Conservation (phyloP, 495 filamentous ascomycete species). For the Daldinia caldariorum region DNA sequence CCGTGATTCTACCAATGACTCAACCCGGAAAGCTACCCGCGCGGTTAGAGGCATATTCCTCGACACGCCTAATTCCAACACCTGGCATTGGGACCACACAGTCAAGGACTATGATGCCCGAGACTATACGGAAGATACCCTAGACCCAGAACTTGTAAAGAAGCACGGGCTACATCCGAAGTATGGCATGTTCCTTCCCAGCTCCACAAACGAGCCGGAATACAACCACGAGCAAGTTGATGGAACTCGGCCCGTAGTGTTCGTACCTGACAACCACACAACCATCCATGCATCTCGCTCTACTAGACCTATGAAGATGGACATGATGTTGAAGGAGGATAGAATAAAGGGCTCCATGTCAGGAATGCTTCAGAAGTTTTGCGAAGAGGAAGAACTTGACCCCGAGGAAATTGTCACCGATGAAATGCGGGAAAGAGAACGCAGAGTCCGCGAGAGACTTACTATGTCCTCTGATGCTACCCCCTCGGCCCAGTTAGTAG, state of each 20-base stretch:
- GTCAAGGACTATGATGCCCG: conserved; percentile 56
- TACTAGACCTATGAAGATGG: conserved; percentile 47
- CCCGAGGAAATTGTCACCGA: conserved; percentile 49
- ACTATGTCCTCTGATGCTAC: conserved; percentile 28
- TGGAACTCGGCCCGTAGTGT: conserved; percentile 51
- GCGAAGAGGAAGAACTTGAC: conserved; percentile 49
- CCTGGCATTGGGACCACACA: conserved; percentile 55
- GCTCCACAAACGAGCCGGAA: conserved; percentile 53
- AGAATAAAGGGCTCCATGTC: conserved; percentile 35
- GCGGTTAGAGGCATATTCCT: conserved; percentile 53
- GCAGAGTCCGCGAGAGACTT: conserved; percentile 36
- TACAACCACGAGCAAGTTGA: conserved; percentile 44
- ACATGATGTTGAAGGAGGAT: conserved; percentile 39
- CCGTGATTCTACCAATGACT: conserved; percentile 59
- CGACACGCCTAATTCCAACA: conserved; percentile 53
- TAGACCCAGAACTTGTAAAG: conserved; percentile 54
- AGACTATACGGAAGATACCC: conserved; percentile 49
- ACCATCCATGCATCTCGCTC: conserved; percentile 55
- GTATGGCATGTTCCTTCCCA: conserved; percentile 53
- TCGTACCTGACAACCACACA: conserved; percentile 48
- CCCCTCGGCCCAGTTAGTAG: conserved; percentile 19
- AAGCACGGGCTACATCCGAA: conserved; percentile 57
- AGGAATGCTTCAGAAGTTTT: conserved; percentile 36
- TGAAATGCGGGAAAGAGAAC: conserved; percentile 48
- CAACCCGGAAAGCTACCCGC: conserved; percentile 52